Conservation (phyloP, 768 basidiomycete species). For the Lyophyllum shimeji region DNA sequence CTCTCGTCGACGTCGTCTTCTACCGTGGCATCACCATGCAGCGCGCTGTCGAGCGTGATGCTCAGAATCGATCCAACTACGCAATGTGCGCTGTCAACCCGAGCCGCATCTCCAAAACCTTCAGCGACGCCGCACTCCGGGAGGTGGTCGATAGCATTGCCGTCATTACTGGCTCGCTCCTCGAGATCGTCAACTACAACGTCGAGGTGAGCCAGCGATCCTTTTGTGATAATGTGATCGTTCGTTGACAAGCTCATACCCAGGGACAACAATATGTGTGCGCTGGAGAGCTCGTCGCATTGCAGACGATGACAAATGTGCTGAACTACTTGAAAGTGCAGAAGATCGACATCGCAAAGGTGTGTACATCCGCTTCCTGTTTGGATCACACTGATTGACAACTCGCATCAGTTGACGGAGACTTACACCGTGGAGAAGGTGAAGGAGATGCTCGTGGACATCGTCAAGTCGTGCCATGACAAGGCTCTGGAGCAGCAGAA, state of each 20-base stretch:
- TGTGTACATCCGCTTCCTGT: conserved; percentile 23
- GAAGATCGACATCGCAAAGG: conserved; percentile 92
- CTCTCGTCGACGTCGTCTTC: conserved; percentile 97
- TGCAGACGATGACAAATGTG: conserved; percentile 94
- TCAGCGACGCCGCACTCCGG: conserved; percentile 93
- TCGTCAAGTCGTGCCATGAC: conserved; percentile 79
- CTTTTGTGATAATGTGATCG: neutral
- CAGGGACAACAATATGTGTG: conserved; percentile 99
- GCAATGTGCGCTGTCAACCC: conserved; percentile 99
- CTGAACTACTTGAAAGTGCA: conserved; percentile 95
- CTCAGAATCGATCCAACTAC: conserved; percentile 90
- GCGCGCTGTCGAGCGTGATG: conserved; percentile 95
- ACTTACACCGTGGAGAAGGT: conserved; percentile 89
- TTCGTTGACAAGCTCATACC: conserved; percentile 6
- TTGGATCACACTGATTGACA: neutral
- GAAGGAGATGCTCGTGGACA: conserved; percentile 93
- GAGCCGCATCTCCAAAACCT: conserved; percentile 89
- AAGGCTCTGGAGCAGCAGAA: conserved; percentile 77
- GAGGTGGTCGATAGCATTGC: conserved; percentile 95
- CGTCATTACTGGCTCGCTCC: conserved; percentile 68
- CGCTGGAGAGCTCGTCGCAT: conserved; percentile 91
- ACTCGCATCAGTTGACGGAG: conserved; percentile 69
- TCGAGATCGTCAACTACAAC: conserved; percentile 99
- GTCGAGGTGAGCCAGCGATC: conserved; percentile 61
- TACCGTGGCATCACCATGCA: conserved; percentile 99